Base-by-base conservation (phyloP, 2,329 filamentous ascomycete genomes). In the Trichoderma koningiopsis region DNA sequence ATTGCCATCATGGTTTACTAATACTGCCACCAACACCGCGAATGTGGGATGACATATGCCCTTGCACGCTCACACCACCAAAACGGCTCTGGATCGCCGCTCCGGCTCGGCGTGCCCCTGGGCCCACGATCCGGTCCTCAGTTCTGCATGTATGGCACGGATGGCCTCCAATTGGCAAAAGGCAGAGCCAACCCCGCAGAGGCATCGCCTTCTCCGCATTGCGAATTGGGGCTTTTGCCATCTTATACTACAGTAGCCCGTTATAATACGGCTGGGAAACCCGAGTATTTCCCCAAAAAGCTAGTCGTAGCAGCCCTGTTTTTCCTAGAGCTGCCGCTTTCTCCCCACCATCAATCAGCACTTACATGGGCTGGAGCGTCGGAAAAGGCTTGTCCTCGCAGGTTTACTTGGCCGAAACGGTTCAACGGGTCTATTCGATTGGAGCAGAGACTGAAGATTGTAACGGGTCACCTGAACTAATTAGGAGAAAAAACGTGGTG, bases 241-340 rank as follows among this genome's bases (percentile, higher is more conserved):
- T 29, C 52, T 14, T 14, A 37, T 37, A 27, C 27, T 27, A 27
- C 27, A 27, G n/a, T n/a, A n/a, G n/a, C n/a, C n/a, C n/a, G n/a
- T n/a, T 27, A 27, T 27, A 27, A 27, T 27, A 27, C 27, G 27
- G 16, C 40, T 43, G 19, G 35, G 65, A 55, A 55, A 27, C 43
- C 65, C 65, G 65, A 68, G 56, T 55, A 68, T 68, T 68, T 61
- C 65, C 65, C 65, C 65, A 68, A 55, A 19, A 11, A 61, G 65
- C 47, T 66, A 66, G 63, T 27, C 31, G 37, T 13, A 11, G 63
- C 35, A 22, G 63, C 35, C 24, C 53, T 66, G 29, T 47, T 66
- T 66, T 35, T 55, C 55, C 22, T 43, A 19, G 63, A 49, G 31
- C 84, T 35, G 33, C 84, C 27, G 79, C 83, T 33, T 78, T 33